A percentile compares a stretch with the other conserved stretches of the same genome.
These are phyloP conservation scores for Didymellaceae sp. DNA, from an alignment of 2,329 filamentous ascomycete species.

Conservation along the genomic window DNA sequence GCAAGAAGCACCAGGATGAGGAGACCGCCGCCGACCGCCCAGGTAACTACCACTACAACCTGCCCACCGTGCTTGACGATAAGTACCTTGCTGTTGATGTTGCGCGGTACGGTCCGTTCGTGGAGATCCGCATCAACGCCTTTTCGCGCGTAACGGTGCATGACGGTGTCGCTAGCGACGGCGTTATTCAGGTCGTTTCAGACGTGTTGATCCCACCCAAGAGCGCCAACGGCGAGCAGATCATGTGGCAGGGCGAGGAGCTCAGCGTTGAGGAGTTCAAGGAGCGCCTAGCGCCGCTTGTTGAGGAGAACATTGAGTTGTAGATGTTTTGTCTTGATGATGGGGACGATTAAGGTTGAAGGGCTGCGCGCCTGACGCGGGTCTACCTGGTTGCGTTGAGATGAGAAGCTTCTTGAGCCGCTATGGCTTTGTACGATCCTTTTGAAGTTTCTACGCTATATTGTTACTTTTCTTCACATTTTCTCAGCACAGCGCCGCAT, in stretches of 20 bases:
- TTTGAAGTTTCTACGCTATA: not conserved
- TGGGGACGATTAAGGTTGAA: constrained; percentile 3
- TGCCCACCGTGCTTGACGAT: constrained; percentile 74
- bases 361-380: constrained; percentile 1
- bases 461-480: not conserved
- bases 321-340: constrained; percentile 21
- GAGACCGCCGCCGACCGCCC: constrained; percentile 28
- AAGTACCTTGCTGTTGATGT: constrained; percentile 75
- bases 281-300: constrained; percentile 53
- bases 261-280: constrained; percentile 67
- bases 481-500: constrained; percentile 7
- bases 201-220: constrained; percentile 79
- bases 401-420: not conserved
- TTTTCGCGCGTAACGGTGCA: constrained; percentile 68
- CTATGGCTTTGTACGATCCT: constrained; percentile 11
- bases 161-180: constrained; percentile 77
- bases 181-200: constrained; percentile 79
- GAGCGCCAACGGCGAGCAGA: constrained; percentile 41
- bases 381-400: not conserved
- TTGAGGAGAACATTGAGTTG: constrained; percentile 43
- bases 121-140: constrained; percentile 77
- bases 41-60: constrained; percentile 68
- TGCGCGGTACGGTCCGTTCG: constrained; percentile 69
- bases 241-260: constrained; percentile 55
- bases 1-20: constrained; percentile 38